A percentile compares a stretch with the other conserved stretches of the same genome.
Conservation (phyloP, 1,139 yeast species). For the Taiozyma sp. region DNA sequence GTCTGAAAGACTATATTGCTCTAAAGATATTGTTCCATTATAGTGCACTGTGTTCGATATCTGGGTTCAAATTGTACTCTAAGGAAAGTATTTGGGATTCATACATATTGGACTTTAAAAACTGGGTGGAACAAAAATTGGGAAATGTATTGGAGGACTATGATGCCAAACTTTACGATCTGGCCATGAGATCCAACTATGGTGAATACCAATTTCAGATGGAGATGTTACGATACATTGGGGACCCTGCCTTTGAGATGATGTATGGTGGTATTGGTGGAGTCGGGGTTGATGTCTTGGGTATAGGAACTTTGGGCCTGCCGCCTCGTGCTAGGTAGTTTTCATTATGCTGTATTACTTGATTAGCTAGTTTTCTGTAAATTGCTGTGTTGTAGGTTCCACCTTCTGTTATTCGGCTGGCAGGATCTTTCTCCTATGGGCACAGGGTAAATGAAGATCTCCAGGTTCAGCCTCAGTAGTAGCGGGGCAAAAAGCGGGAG, state of each 20-base stretch:
- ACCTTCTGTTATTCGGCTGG: neutral
- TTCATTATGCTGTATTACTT: no score
- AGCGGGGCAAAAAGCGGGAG: neutral
- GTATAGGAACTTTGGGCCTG: neutral
- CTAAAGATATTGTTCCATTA: constrained; percentile 19
- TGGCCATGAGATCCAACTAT: constrained; percentile 3
- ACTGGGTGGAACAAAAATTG: constrained; percentile 2
- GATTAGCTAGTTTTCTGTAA: no score
- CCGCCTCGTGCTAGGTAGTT: neutral
- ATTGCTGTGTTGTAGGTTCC: neutral
- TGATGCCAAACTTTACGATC: constrained; percentile 13
- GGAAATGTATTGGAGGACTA: constrained; percentile 14
- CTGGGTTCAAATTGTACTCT: constrained; percentile 16
- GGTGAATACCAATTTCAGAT: neutral
- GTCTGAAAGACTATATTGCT: constrained; percentile 13
- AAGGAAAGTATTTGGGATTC: constrained; percentile 24
- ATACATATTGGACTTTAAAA: constrained; percentile 17
- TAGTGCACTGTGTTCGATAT: constrained; percentile 17
- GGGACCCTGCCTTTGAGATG: neutral
- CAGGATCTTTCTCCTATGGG: no score
- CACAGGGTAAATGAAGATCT: neutral
- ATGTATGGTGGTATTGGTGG: neutral
- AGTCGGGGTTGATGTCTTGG: neutral
- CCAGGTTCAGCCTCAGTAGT: neutral
- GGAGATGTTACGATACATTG: neutral